Base-by-base conservation (phyloP, 2,329 filamentous ascomycete genomes). In the Raffaelea deltoideospora region DNA sequence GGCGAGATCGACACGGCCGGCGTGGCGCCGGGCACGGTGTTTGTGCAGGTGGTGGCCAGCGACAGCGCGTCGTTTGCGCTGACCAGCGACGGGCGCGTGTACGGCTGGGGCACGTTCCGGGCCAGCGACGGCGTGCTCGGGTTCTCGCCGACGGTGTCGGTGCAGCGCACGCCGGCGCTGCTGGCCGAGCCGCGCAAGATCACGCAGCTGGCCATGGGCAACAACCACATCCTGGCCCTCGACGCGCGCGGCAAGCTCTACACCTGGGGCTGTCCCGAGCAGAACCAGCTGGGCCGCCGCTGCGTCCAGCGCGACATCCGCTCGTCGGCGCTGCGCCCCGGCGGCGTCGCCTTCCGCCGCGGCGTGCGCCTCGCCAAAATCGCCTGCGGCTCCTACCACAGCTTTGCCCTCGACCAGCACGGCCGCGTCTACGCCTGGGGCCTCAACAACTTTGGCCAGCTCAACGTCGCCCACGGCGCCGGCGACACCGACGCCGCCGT, bases 391-490 rank as follows among this genome's bases (percentile, higher is more conserved):
- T 72, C 78, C 13, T 88, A 87, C 57, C 83, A 93, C 61, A 81
- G 76, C 47, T 88, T 93, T 47, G 83, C 83, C 15, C 65, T 93
- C 33, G 74, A 79, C 55, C 67, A 71, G 39, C 68, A 72, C 13
- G 81, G 76, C 28, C 66, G 71, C 22, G 78, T 88, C 23, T 90
- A 76, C 57, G 72, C 76, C 0, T 93, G 85, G 84, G 85, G 86
- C 19, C 63, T 88, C 22, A 93, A 93, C 66, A 86, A 81, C 58
- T 92, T 82, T 55, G 81, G 79, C 43, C 79, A 93, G 60, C 82
- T 81, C 14, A 84, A 79, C 41, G 47, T 53, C 40, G 62, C 64
- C 14, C 66, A 72, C 31, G 64, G 67, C 37, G 75, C 71, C 13
- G 78, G 76, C 23, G 71, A 78, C 40, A 73, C 79, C 36, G 75